These are phyloP conservation scores for Globisporangium nunn DNA, from an alignment of 352 stramenopile genomes.

Conservation along the genomic window DNA sequence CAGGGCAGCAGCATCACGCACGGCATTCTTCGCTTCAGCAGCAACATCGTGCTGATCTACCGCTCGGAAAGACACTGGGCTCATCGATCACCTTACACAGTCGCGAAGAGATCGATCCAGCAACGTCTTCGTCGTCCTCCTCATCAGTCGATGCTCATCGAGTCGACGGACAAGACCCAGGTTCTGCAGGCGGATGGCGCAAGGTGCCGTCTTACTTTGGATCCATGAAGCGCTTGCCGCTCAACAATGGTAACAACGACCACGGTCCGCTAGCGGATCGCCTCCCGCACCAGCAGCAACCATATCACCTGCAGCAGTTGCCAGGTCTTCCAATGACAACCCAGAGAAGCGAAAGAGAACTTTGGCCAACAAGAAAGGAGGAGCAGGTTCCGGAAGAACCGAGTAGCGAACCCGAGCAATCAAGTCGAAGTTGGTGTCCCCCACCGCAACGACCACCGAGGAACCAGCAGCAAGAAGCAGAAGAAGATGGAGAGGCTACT, in stretches of 20 bases:
- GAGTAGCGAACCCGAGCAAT: neutral
- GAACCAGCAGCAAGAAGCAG: slow-evolving; percentile 22
- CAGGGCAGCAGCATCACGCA: neutral
- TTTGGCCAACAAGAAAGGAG: neutral
- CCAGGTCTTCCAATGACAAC: neutral
- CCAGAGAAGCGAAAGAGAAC: neutral
- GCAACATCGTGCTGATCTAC: neutral
- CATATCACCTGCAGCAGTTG: neutral
- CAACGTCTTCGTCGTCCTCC: neutral
- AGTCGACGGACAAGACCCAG: neutral
- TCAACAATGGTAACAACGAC: slow-evolving; percentile 5
- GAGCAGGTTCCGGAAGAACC: neutral
- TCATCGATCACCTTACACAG: neutral
- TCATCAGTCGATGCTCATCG: neutral
- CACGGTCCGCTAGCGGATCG: neutral
- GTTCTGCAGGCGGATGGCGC: slow-evolving; percentile 17
- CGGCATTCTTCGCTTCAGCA: slow-evolving; percentile 10
- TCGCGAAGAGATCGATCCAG: slow-evolving; percentile 12
- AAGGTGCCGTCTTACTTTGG: slow-evolving; percentile 51
- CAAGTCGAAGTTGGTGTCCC: slow-evolving; percentile 1
- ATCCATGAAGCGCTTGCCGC: slow-evolving; percentile 32
- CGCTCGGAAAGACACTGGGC: neutral
- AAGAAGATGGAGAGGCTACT: neutral
- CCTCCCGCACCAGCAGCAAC: neutral
- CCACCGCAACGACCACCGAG: neutral